Evolutionary conservation across 345 rosid genomes (phyloP), one percentile per base, ranked within the genome.

Genomic region (Lumnitzera racemosa): DNA sequence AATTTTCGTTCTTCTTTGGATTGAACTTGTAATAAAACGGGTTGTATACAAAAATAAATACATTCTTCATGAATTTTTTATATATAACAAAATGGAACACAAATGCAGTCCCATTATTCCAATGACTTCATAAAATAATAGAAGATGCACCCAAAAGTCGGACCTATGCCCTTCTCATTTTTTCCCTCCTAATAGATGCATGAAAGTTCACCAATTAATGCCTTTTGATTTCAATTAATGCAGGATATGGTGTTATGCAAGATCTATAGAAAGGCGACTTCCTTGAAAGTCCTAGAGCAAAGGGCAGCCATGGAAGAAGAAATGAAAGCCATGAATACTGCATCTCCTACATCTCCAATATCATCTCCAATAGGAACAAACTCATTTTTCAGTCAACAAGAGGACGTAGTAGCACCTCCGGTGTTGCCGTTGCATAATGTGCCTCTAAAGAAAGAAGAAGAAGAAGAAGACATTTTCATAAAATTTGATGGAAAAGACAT

Each of bases 221-320:
- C 15, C 27, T 0, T 58, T 58, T 14, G 52, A 24, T 48, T 13
- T 50, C 27, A 20, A 29, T 29, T 51, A 15, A 27, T 58, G 71
- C 80, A 94, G 99, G 95, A 87, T 43, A 71, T 90, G 61, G 99
- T 94, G n/a, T 51, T 94, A 13, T 89, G 97, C 65, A 94, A 94
- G 85, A 86, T 94, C 66, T 94, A 87, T 13, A 77, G 91, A 61
- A 94, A 94, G 69, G 99, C 99, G 13, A 89, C 97, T 41, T 81
- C 99, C 16, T 47, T 89, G 62, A 94, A 87, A 63, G 97, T 84
- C 49, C 66, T 94, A 56, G 97, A 89, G 76, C 91, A 81, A 59
- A 89, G 90, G 65, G 99, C 96, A 13, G 83, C 85, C 17, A 60
- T 71, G 79, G 96, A 81, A 55, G 87, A 83, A 71, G 77, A 67